Evolutionary conservation across 2,329 filamentous ascomycete genomes (phyloP), one percentile per base, ranked within the genome.

Genomic region (Clathrospora elynae): DNA sequence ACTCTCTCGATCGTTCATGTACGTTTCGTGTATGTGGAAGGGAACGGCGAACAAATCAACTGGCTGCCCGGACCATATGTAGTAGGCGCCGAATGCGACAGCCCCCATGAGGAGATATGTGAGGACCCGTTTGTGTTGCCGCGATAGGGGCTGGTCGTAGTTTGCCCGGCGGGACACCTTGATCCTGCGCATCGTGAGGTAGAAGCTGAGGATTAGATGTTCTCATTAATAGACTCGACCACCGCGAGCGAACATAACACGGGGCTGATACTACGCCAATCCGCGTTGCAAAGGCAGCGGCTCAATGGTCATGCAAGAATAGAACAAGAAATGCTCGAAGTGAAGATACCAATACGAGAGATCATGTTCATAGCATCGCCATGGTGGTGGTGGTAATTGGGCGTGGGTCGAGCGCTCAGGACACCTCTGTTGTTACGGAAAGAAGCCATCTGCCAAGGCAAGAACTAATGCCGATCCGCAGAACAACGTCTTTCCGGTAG

Each of bases 1-100:
- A 33, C 53, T 51, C 12, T 47, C 36, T 16, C 52, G 49, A 22
- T 61, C 54, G 35, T 64, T 67, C 67, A 70, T 70, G 29, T 64
- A 70, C 9, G 38, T 46, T 36, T 58, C 50, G 41, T 68, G 66
- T 6, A 46, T 37, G 16, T 51, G 35, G 37, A 65, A 68, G 12
- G 62, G 49, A n/a, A 68, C 53, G 6, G 59, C 59, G 19, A 66
- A 36, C 5, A 43, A 41, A 44, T 68, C 67, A 30, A 61, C 56
- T 26, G 64, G 66, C 16, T 49, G 47, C 16, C 49, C 49, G 34
- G 49, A 60, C 38, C 55, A 63, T n/a, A 60, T 40, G 43, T 68
- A 69, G 36, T 58, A 53, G 35, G 57, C 38, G 32, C 59, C 55
- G 24, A 70, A 57, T 17, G 59, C 38, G 40, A 59, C 17, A 16